Percentiles rank a stretch among this genome's conserved stretches.
These are phyloP conservation scores for Delonix regia DNA, from an alignment of 306 rosid genomes.

Conservation along the genomic window DNA sequence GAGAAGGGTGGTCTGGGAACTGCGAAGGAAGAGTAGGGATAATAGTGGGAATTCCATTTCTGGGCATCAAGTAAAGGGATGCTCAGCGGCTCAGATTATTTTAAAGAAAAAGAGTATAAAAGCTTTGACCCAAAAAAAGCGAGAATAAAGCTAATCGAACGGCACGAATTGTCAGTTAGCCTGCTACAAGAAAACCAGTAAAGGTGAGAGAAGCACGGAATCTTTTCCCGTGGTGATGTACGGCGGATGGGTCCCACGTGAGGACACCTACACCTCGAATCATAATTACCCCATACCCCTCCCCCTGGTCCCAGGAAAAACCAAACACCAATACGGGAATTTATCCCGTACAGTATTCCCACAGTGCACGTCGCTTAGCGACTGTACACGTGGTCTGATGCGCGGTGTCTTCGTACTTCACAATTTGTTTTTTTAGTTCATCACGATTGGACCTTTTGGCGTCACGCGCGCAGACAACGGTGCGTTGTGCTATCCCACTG, in stretches of 20 bases:
- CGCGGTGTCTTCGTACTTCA: too few species aligned
- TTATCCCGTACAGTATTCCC: conserved; percentile 1
- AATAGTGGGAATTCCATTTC: too few species aligned
- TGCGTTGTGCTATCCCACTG: neutral
- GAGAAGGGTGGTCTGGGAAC: too few species aligned
- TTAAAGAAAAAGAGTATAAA: too few species aligned
- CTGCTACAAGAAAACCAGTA: neutral
- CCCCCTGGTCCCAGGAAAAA: neutral
- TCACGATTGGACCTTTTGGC: too few species aligned
- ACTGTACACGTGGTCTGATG: conserved; percentile 39
- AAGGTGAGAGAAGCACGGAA: neutral
- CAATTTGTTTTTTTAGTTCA: too few species aligned
- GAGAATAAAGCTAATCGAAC: conserved; percentile 31
- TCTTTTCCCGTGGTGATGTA: neutral
- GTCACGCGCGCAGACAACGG: conserved; percentile 39
- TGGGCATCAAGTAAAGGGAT: too few species aligned
- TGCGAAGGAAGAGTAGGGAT: too few species aligned
- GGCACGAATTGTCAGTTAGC: conserved; percentile 48
- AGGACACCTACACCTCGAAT: neutral
- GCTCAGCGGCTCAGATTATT: too few species aligned
- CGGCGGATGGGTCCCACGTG: conserved; percentile 18
- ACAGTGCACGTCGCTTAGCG: neutral
- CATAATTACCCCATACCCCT: conserved; percentile 22
- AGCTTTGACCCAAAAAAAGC: too few species aligned
- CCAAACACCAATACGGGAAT: too few species aligned